phyloP scores from a whole-genome alignment of 179 eudicot genomes.

The Sideroxylon spinosum region DNA sequence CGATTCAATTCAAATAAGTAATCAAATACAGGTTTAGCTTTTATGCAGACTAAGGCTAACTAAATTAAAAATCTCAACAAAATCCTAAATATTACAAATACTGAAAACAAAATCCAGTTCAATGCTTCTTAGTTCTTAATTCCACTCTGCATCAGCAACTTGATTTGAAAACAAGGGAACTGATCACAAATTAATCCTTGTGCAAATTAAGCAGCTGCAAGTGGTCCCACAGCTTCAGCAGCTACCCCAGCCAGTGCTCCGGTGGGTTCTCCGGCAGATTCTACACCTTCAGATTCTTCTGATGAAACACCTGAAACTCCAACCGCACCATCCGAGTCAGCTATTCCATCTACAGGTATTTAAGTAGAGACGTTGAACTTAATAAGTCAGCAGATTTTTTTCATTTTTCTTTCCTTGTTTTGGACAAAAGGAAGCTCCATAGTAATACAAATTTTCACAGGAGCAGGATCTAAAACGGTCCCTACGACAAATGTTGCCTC shows the following conservation, averaged over 20 bases:
- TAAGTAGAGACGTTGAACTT: not conserved
- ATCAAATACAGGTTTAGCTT: no score
- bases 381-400: not conserved
- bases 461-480: constrained; percentile 33
- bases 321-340: constrained; percentile 25
- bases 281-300: constrained; percentile 21
- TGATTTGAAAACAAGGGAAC: not conserved
- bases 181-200: not conserved
- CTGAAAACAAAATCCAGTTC: no score
- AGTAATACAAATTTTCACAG: constrained; percentile 20
- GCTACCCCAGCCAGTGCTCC: constrained; percentile 30
- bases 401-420: not conserved
- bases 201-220: constrained; percentile 22
- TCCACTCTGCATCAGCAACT: no score
- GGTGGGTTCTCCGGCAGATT: constrained; percentile 24
- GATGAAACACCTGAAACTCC: constrained; percentile 26
- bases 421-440: not conserved
- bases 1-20: no score
- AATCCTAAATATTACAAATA: no score
- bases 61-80: no score
- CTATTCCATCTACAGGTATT: constrained; percentile 32
- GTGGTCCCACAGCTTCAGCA: constrained; percentile 29
- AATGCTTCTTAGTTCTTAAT: no score
- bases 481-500: constrained; percentile 24
- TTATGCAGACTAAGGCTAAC: not conserved